Evolutionary conservation across 2,329 filamentous ascomycete genomes (phyloP).

Genomic region (Triangularia verruculosa): DNA sequence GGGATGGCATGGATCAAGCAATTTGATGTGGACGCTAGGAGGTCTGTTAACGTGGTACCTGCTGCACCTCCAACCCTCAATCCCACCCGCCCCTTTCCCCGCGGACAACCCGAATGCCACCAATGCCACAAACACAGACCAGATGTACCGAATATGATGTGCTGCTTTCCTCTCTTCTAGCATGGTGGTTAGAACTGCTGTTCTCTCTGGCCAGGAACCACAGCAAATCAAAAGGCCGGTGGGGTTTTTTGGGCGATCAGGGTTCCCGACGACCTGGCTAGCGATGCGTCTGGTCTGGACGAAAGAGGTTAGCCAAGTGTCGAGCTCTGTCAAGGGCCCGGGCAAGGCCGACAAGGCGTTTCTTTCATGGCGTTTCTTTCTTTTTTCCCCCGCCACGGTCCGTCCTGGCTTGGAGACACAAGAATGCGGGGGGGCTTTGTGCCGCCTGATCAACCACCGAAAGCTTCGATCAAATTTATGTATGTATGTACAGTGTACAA

Average conservation of each 20-base stretch:
- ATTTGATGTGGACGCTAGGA: slow-evolving; percentile 18
- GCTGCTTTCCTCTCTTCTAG: background rate
- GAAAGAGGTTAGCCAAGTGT: background rate
- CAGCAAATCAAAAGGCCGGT: background rate
- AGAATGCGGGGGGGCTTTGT: background rate
- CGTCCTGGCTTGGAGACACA: background rate
- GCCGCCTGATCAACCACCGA: background rate
- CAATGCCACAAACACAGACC: background rate
- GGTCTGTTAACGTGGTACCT: slow-evolving; percentile 10
- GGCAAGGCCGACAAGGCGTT: background rate
- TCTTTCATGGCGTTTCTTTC: slow-evolving; percentile 3
- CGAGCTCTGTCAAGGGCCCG: background rate
- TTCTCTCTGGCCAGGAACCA: background rate
- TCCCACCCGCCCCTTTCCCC: slow-evolving; percentile 5
- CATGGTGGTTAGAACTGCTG: background rate
- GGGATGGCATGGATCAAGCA: slow-evolving; percentile 19
- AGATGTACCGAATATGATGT: background rate
- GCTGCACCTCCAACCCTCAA: background rate
- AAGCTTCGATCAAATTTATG: background rate
- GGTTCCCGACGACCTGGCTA: slow-evolving; percentile 1
- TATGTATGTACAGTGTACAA: too few species aligned
- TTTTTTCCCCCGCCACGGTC: background rate
- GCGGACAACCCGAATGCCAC: slow-evolving; percentile 5
- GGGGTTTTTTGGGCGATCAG: slow-evolving; percentile 5
- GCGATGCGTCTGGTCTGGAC: background rate